Conservation (phyloP, 2,329 filamentous ascomycete genomes). For the Scedosporium dehoogii region DNA sequence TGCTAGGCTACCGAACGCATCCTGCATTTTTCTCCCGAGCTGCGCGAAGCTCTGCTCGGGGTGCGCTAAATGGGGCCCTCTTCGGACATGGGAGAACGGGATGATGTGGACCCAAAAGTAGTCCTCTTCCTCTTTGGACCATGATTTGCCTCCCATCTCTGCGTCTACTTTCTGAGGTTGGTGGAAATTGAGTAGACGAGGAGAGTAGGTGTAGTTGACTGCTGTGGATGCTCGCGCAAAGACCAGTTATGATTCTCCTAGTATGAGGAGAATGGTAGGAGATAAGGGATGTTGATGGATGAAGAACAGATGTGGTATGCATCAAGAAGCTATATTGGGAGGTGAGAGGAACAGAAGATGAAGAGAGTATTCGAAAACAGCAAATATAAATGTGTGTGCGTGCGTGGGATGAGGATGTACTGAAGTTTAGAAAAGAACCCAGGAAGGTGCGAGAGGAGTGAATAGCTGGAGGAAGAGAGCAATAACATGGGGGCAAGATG, state of each 20-base stretch:
- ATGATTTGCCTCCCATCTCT: conserved; percentile 40
- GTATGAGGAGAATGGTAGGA: not conserved
- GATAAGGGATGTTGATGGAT: not conserved
- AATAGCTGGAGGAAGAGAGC: too few species aligned
- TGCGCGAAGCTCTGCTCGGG: conserved; percentile 23
- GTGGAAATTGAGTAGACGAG: not conserved
- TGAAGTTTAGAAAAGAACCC: conserved; percentile 9
- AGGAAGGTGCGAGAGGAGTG: not conserved
- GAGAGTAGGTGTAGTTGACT: not conserved
- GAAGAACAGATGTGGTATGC: not conserved
- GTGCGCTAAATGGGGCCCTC: conserved; percentile 16
- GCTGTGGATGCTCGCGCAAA: not conserved
- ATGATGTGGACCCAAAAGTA: conserved; percentile 36
- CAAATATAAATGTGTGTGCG: not conserved
- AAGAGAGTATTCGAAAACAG: not conserved
- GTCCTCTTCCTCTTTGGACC: conserved; percentile 36
- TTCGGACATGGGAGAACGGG: conserved; percentile 24
- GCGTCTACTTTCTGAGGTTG: not conserved
- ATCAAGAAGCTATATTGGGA: conserved; percentile 1
- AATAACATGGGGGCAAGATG: too few species aligned
- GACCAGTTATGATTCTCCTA: too few species aligned
- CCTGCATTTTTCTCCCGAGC: conserved; percentile 28
- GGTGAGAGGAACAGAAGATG: not conserved
- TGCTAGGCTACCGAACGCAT: conserved; percentile 20
- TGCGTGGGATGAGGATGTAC: too few species aligned